A percentile compares a stretch with the other conserved stretches of the same genome.
Conservation (phyloP, 164 flowering plant species). For the Vitis labrusca region DNA sequence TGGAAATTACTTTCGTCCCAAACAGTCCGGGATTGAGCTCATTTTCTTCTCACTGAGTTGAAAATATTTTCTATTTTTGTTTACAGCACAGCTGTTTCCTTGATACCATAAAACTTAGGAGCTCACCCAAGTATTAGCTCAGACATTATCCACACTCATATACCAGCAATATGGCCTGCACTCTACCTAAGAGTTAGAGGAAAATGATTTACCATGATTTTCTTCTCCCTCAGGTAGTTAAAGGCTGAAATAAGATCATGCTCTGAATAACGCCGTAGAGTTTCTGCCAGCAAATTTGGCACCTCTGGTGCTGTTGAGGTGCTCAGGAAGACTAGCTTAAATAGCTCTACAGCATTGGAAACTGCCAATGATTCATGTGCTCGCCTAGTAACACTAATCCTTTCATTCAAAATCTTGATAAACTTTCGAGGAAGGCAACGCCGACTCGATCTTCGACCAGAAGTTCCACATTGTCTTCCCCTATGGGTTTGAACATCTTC, state of each 20-base stretch:
- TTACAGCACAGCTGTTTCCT: background rate
- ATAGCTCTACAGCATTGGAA: constrained; percentile 87
- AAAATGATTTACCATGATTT: constrained; percentile 58
- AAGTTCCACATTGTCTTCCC: constrained; percentile 18
- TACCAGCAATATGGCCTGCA: background rate
- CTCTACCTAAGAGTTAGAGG: background rate
- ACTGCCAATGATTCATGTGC: constrained; percentile 71
- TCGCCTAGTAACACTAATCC: constrained; percentile 27
- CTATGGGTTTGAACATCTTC: constrained; percentile 23
- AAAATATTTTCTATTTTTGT: background rate
- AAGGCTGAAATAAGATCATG: constrained; percentile 90
- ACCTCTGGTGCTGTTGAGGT: constrained; percentile 58
- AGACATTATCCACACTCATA: background rate
- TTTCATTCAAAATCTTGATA: constrained; percentile 43
- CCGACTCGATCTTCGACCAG: constrained; percentile 35
- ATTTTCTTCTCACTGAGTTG: too few relatives aligned
- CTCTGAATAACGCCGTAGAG: constrained; percentile 80
- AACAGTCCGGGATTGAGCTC: too few relatives aligned
- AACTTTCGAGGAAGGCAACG: constrained; percentile 50
- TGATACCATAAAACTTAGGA: background rate
- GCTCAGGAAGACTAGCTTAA: constrained; percentile 84
- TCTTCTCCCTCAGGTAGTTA: constrained; percentile 79
- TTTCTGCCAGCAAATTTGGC: constrained; percentile 67
- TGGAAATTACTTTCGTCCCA: background rate
- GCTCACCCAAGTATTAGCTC: background rate